Base-by-base conservation (phyloP, 805 yeast species). In the Scheffersomyces lignosus region DNA sequence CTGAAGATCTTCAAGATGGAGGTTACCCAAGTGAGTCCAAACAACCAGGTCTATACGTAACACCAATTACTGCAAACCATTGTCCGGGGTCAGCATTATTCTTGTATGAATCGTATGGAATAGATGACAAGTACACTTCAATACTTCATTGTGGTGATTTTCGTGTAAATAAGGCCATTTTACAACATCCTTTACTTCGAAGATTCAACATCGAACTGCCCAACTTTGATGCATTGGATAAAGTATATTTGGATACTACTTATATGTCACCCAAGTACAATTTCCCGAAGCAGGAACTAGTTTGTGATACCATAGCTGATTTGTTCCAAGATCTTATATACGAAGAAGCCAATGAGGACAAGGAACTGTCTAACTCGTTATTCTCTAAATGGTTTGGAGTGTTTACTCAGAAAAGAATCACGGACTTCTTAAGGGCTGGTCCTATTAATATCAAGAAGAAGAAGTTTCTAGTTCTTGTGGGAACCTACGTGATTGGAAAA, bases 31-130 rank as follows among this genome's bases (percentile, higher is more conserved):
- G 42, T 6, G 29, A 26, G 1, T 44, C 30, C 7, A 38, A 18
- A n/a, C 31, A 32, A 1, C 63, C 70, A 0, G 71, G 71, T 1
- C 47, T 70, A 0, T 69, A 68, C 24, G 89, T 88, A 0, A 75
- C 80, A 0, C 66, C 81, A 9, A 60, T 83, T 4, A 89, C 87
- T 48, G 99, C 98, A 0, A 91, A 93, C 49, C 99, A 93, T 61
- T 93, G 99, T 60, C 99, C 99, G 1, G 99, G 99, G 2, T 87
- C 97, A 3, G 87, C 79, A 0, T 75, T 93, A 0, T 85, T 90
- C 41, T 60, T 89, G 9, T 84, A 87, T 49, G 83, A 81, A 49
- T 60, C 73, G 3, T 56, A 55, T 14, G 46, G 64, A 0, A 31
- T 37, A n/a, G 47, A 43, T 4, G 56, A 58, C 0, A 36, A 44